Evolutionary conservation across 306 rosid genomes (phyloP), one percentile per base, ranked within the genome.

Genomic region (Gleditsia sinensis): DNA sequence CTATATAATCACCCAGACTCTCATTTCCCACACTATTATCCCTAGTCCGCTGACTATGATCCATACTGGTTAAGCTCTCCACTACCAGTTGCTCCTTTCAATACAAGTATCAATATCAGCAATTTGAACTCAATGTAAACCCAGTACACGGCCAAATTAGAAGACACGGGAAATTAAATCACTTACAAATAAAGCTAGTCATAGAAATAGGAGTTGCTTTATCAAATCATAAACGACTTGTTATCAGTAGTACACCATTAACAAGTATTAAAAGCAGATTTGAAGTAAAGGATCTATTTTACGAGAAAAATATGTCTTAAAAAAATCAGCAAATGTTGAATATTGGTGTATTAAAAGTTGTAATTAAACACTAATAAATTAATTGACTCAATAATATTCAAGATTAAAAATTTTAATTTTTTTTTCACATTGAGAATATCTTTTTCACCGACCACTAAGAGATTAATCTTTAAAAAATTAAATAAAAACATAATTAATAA

Each of bases 21-120:
- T 64, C 94, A 71, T 65, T 71, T 51, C 70, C 88, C 72, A 16
- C 48, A 61, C 61, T 83, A 79, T 76, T 75, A 45, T 75, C 77
- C 36, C 17, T 53, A 20, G 33, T 42, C 67, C 68, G 80, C 82
- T 73, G 42, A 59, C 74, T 56, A 19, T 80, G 67, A 23, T 81
- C 77, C 86, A 75, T 77, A 45, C 9, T 83, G 75, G 71, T 55
- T 58, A 51, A 23, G 51, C 64, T 56, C 71, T 81, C 90, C 83
- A 75, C 14, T 3, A 39, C 28, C 61, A 39, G 25, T 25, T 60
- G 16, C 21, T 40, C 25, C 63, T 48, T 43, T 56, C 10, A 17
- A 67, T 53, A 77, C 72, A 77, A 68, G 56, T 66, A 32, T 77
- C 73, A 82, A 11, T 56, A 60, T 59, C 55, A 9, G n/a, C 65